A percentile compares a stretch with the other conserved stretches of the same genome.
phyloP scores from a whole-genome alignment of 441 rosid genomes.

The Croton setiger region DNA sequence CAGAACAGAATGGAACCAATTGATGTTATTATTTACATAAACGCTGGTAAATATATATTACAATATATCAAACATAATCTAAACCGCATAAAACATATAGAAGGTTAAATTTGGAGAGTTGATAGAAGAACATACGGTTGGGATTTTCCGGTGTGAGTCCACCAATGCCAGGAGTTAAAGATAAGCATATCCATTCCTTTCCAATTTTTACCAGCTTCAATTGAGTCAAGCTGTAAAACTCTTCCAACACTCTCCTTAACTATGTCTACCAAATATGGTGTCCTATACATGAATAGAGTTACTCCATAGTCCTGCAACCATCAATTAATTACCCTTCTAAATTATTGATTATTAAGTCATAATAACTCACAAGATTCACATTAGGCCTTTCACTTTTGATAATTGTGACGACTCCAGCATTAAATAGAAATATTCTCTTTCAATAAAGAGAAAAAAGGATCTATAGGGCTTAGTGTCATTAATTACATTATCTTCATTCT shows the following conservation, averaged over 20 bases:
- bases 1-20: no score
- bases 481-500: not conserved
- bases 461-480: not conserved
- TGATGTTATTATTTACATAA: no score
- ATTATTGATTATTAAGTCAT: not conserved
- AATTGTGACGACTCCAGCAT: not conserved
- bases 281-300: constrained; percentile 58
- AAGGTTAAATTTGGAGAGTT: not conserved
- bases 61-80: not conserved
- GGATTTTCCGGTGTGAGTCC: constrained; percentile 78
- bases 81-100: no score
- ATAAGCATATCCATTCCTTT: constrained; percentile 59
- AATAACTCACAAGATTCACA: not conserved
- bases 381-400: not conserved
- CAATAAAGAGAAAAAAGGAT: not conserved
- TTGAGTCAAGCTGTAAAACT: constrained; percentile 71
- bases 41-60: no score
- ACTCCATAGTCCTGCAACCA: constrained; percentile 57
- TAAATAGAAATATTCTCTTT: not conserved
- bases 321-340: not conserved
- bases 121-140: constrained; percentile 50
- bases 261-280: constrained; percentile 69
- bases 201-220: constrained; percentile 69
- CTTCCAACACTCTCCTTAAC: constrained; percentile 55
- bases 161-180: constrained; percentile 98